Evolutionary conservation across 2,329 filamentous ascomycete genomes (phyloP), one percentile per base, ranked within the genome.

Genomic region (Aspergillus pseudotamarii): DNA sequence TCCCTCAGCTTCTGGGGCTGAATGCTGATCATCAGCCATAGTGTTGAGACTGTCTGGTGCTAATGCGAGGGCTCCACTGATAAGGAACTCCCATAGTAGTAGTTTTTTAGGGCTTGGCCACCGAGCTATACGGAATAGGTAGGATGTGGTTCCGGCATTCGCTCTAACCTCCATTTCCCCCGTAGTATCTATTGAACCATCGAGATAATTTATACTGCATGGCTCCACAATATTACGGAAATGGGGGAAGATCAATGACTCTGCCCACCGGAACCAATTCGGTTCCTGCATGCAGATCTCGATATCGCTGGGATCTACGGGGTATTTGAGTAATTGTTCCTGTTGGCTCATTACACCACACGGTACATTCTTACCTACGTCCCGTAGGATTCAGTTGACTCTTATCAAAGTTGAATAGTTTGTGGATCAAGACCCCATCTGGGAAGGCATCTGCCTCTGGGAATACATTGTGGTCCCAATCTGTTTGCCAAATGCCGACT

Each of bases 261-360:
- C 23, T 8, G 12, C 3, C 45, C 45, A 28, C 6, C 23, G 45
- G 45, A 46, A 46, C 12, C 11, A 46, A 11, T 26, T 26, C 6
- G 6, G 45, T 48, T 28, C 45, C 45, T 48, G 45, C 23, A 28
- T 48, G 23, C 6, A 48, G 34, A 36, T 36, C 45, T 48, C 14
- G 11, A 28, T 48, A 16, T 23, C 16, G 45, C 45, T 23, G 45
- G 21, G 48, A 41, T 38, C 41, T 16, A 36, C 34, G 34, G 14
- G 16, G 34, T 51, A 41, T 43, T 36, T 10, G 62, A 41, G 41
- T 21, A n/a, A 28, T 30, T 41, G 62, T 64, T 62, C 59, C 59
- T 66, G 9, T 23, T 28, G 23, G 12, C 45, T 26, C 45, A 28
- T 23, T 26, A 26, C 14, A 23, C 23, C 45, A 26, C 23, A 14